Evolutionary conservation across 345 rosid species (phyloP).

Genomic region (Salix koriyanagi): DNA sequence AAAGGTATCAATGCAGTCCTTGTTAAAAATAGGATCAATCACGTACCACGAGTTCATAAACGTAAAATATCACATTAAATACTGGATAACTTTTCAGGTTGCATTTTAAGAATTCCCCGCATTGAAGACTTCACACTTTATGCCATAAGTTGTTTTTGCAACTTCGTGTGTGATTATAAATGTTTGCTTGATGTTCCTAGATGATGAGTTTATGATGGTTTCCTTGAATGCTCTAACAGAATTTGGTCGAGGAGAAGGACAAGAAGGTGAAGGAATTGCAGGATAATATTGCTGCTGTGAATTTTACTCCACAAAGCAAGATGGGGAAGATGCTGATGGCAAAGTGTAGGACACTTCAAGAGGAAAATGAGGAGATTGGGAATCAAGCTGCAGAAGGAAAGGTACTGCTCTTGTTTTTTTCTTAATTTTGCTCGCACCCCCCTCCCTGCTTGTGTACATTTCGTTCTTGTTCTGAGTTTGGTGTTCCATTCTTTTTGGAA

Average conservation of each 20-base stretch:
- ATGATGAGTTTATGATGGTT: not conserved
- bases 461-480: not conserved
- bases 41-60: not conserved
- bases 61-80: not conserved
- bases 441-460: not conserved
- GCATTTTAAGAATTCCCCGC: not conserved
- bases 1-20: no score
- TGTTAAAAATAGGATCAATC: no score
- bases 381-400: slow-evolving; percentile 94
- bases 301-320: slow-evolving; percentile 84
- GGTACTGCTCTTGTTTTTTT: slow-evolving; percentile 33
- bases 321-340: slow-evolving; percentile 96
- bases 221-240: slow-evolving; percentile 35
- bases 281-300: slow-evolving; percentile 80
- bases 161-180: not conserved
- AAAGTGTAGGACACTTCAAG: slow-evolving; percentile 85
- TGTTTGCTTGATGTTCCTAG: not conserved
- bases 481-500: not conserved
- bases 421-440: not conserved
- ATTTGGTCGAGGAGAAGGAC: slow-evolving; percentile 91
- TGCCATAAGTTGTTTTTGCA: not conserved
- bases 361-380: slow-evolving; percentile 98
- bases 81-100: not conserved
- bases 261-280: slow-evolving; percentile 92
- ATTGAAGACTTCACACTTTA: not conserved